A percentile compares a stretch with the other conserved stretches of the same genome.
Conservation (phyloP, 768 basidiomycete genomes). For the Suillus decipiens region DNA sequence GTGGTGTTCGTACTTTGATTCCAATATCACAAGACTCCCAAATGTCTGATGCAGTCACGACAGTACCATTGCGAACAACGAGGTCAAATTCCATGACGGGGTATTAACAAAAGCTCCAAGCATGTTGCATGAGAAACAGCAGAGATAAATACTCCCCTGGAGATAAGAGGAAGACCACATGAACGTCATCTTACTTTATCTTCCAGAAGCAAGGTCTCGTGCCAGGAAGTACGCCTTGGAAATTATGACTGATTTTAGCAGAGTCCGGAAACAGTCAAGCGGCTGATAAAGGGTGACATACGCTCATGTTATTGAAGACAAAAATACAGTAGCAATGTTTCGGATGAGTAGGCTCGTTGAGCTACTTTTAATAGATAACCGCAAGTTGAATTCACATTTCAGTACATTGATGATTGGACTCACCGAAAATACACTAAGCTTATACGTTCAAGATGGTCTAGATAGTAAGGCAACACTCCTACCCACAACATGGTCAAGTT, state of each 20-base stretch:
- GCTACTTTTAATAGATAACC: neutral
- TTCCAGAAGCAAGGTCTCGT: slow-evolving; percentile 7
- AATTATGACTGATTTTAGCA: neutral
- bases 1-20: slow-evolving; percentile 19
- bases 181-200: neutral
- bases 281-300: neutral
- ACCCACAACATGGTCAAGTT: too few species aligned
- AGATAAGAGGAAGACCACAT: slow-evolving; percentile 9
- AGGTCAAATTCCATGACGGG: slow-evolving; percentile 17
- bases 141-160: slow-evolving; percentile 1
- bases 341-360: neutral
- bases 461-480: too few species aligned
- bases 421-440: too few species aligned
- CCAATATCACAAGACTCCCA: slow-evolving; percentile 30
- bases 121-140: too few species aligned
- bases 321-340: neutral
- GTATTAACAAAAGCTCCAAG: neutral
- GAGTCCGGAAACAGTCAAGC: neutral
- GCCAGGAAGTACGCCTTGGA: neutral
- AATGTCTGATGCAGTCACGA: slow-evolving; percentile 21
- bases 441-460: too few species aligned
- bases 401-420: too few species aligned
- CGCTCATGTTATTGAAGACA: neutral
- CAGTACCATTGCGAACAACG: slow-evolving; percentile 18
- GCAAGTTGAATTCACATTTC: too few species aligned